Conservation (phyloP, 495 filamentous ascomycete species). For the Aspergillus ellipticus region DNA sequence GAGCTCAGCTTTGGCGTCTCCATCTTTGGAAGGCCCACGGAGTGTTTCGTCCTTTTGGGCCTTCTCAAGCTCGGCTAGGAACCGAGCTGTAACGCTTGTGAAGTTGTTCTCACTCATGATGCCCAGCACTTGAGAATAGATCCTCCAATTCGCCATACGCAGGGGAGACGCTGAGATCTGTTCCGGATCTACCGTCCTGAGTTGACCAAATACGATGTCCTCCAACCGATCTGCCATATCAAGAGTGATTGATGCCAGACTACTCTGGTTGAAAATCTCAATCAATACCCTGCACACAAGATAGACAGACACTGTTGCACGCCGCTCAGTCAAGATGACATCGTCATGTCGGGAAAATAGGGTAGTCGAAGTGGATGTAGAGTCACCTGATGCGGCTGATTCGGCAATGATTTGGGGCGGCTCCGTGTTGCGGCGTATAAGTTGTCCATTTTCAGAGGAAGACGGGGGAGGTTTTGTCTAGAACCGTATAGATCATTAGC, state of each 20-base stretch:
- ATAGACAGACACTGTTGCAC: constrained; percentile 89
- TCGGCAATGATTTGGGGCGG: constrained; percentile 38
- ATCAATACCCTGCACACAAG: constrained; percentile 90
- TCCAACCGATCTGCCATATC: constrained; percentile 90
- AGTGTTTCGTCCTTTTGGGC: constrained; percentile 65
- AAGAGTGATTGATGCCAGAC: constrained; percentile 69
- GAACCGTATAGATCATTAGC: constrained; percentile 9
- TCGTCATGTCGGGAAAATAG: constrained; percentile 61
- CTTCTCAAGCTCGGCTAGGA: constrained; percentile 72
- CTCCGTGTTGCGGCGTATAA: constrained; percentile 54
- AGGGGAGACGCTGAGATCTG: constrained; percentile 73
- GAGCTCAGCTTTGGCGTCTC: constrained; percentile 76
- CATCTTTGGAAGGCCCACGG: constrained; percentile 63
- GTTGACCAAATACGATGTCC: constrained; percentile 88
- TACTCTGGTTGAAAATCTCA: constrained; percentile 90
- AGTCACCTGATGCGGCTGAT: constrained; percentile 22
- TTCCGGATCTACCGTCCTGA: constrained; percentile 83
- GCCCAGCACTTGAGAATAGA: constrained; percentile 86
- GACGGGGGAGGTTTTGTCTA: constrained; percentile 24
- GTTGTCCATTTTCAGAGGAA: constrained; percentile 32
- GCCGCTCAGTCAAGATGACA: constrained; percentile 73
- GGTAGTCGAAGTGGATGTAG: constrained; percentile 20
- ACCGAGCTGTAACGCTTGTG: constrained; percentile 73
- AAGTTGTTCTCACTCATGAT: constrained; percentile 95
- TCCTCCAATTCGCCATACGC: constrained; percentile 88